Evolutionary conservation across 2,329 filamentous ascomycete genomes (phyloP).

Genomic region (Achaetomium macrosporum): DNA sequence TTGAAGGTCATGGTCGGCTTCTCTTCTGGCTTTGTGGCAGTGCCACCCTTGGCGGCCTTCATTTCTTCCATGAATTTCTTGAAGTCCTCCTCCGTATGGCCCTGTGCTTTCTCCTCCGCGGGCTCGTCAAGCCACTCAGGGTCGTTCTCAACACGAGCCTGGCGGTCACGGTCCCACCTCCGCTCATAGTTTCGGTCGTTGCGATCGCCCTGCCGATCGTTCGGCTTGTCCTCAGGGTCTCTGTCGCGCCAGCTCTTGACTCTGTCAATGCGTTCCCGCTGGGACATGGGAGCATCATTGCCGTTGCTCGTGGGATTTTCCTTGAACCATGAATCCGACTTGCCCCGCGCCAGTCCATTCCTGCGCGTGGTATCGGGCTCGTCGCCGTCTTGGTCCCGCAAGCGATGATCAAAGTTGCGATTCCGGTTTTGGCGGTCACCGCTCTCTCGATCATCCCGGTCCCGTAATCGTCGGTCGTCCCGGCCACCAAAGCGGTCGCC

Average conservation of each 20-base stretch:
- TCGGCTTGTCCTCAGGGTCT: conserved; percentile 34
- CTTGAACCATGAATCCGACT: conserved; percentile 71
- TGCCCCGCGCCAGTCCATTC: conserved; percentile 59
- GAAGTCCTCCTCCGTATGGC: conserved; percentile 83
- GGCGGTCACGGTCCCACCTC: conserved; percentile 50
- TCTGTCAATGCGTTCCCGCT: conserved; percentile 51
- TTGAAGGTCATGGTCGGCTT: conserved; percentile 32
- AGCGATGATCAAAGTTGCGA: conserved; percentile 25
- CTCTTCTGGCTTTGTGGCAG: conserved; percentile 32
- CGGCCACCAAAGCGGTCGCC: conserved; percentile 38
- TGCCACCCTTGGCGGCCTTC: conserved; percentile 58
- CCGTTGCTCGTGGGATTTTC: conserved; percentile 37
- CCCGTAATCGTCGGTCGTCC: conserved; percentile 47
- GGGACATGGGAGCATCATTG: conserved; percentile 34
- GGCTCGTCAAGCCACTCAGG: conserved; percentile 87
- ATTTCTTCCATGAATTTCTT: conserved; percentile 91
- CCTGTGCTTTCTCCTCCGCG: conserved; percentile 61
- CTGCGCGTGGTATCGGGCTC: conserved; percentile 51
- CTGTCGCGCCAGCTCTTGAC: conserved; percentile 58
- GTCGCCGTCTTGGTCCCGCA: conserved; percentile 45
- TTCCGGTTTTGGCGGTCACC: conserved; percentile 27
- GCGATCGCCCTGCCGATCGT: conserved; percentile 35
- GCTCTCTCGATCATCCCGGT: conserved; percentile 38
- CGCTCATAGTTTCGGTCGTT: conserved; percentile 55
- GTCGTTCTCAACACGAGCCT: conserved; percentile 65